These are phyloP conservation scores for Flaveria linearis DNA, from an alignment of 129 eudicot genomes.

Conservation along the genomic window DNA sequence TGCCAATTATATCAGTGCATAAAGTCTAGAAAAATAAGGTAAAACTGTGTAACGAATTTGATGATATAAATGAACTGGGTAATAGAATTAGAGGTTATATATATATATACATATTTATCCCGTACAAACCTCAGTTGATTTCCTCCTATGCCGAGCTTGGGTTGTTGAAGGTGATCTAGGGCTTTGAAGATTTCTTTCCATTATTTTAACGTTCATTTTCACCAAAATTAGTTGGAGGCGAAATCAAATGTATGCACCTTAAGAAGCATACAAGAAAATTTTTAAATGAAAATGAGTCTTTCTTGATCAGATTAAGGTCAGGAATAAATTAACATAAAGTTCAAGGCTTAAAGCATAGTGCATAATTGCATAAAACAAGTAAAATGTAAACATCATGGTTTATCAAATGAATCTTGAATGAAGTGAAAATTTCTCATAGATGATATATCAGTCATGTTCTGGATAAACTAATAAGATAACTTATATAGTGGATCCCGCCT, in stretches of 20 bases:
- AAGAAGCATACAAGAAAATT: constrained; percentile 12
- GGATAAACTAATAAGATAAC: background rate
- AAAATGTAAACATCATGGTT: background rate
- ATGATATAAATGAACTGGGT: background rate
- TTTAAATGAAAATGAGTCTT: background rate
- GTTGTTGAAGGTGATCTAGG: constrained; percentile 45
- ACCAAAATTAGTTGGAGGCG: constrained; percentile 14
- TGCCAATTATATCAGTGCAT: constrained; percentile 1
- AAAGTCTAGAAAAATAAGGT: background rate
- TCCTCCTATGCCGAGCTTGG: constrained; percentile 55
- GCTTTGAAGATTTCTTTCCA: constrained; percentile 43
- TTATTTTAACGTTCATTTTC: constrained; percentile 27
- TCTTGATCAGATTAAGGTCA: background rate
- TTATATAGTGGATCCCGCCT: background rate
- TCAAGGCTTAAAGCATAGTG: background rate
- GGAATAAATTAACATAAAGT: background rate
- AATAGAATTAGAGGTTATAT: background rate
- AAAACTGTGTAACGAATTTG: background rate
- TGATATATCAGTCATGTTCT: background rate
- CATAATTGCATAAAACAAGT: constrained; percentile 2
- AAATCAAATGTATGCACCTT: constrained; percentile 35
- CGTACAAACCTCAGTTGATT: constrained; percentile 50
- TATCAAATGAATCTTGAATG: background rate
- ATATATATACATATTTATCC: background rate
- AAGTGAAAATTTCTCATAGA: background rate